Evolutionary conservation across 805 yeast genomes (phyloP), one percentile per base, ranked within the genome.

Genomic region (Wickerhamiella cacticola): DNA sequence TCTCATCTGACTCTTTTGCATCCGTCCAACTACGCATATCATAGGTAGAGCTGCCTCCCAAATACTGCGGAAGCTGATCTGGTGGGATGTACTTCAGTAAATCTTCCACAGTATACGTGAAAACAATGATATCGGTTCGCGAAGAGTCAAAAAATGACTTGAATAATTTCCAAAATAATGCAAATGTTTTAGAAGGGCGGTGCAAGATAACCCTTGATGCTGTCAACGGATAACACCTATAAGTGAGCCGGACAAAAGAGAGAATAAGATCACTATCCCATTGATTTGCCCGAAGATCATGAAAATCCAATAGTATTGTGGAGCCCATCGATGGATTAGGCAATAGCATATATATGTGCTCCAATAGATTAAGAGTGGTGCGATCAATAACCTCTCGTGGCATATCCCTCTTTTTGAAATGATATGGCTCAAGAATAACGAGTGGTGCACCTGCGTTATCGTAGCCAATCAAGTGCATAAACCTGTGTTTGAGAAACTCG

Each of bases 51-150:
- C 4, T 9, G 22, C 46, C 46, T 4, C 46, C 46, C 12, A 34
- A 12, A 22, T n/a, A 43, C 41, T n/a, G 23, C 1, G 46, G 46
- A 10, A 43, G 40, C 36, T 43, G 31, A 24, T 23, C 25, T 8
- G 23, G 5, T 6, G 35, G 31, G 19, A 43, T 34, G 16, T 28
- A 43, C n/a, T 31, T 23, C 18, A 43, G 33, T 28, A 43, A 22
- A 4, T 31, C 46, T 12, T 33, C 24, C 2, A 16, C 23, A 10
- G 43, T 40, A 21, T 34, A 19, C 5, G 35, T 28, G 16, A 33
- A 43, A 5, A 31, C 95, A 48, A 92, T 96, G 16, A 41, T n/a
- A 18, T 26, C 4, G 19, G 34, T 5, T 28, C 44, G 24, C 28
- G 25, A 19, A 8, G 15, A 16, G 16, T 23, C 42, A 39, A 24